Percentiles rank a stretch among this genome's conserved stretches.
phyloP scores from a whole-genome alignment of 2,329 filamentous ascomycete species.

The Apiospora arundinis region DNA sequence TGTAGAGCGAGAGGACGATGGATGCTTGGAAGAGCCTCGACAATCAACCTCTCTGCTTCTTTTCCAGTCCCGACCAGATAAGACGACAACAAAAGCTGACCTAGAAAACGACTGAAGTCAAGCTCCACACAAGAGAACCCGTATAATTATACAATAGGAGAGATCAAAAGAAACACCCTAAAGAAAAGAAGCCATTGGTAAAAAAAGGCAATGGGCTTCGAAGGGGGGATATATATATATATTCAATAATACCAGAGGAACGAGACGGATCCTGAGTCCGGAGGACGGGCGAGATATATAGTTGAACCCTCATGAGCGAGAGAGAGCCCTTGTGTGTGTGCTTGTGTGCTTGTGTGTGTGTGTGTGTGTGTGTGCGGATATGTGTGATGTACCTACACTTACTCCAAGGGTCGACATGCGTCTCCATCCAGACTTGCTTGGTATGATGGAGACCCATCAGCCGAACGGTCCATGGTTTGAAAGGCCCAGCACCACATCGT shows the following conservation, averaged over 20 bases:
- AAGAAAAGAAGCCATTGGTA: slow-evolving; percentile 50
- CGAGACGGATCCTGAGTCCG: slow-evolving; percentile 18
- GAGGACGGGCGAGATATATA: slow-evolving; percentile 24
- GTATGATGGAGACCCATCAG: slow-evolving; percentile 17
- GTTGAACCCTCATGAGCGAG: slow-evolving; percentile 28
- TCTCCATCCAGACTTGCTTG: slow-evolving; percentile 7
- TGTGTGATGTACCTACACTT: slow-evolving; percentile 20
- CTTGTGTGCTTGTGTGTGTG: slow-evolving; percentile 24
- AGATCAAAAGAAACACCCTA: slow-evolving; percentile 31
- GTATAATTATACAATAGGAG: slow-evolving; percentile 39
- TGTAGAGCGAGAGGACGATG: slow-evolving; percentile 20
- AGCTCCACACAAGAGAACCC: slow-evolving; percentile 26
- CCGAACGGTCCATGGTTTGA: slow-evolving; percentile 15
- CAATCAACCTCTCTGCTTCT: background rate
- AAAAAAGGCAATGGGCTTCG: slow-evolving; percentile 44
- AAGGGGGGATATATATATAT: slow-evolving; percentile 28
- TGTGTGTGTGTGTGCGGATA: slow-evolving; percentile 19
- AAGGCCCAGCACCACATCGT: slow-evolving; percentile 12
- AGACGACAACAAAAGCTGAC: slow-evolving; percentile 16
- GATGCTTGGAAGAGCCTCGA: slow-evolving; percentile 18
- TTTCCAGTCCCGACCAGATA: slow-evolving; percentile 18
- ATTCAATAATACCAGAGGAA: slow-evolving; percentile 14
- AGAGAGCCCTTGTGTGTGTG: slow-evolving; percentile 22
- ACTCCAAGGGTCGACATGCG: slow-evolving; percentile 26
- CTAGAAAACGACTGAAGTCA: slow-evolving; percentile 22